These are phyloP conservation scores for Tylopilus plumbeoviolaceoides DNA, from an alignment of 768 basidiomycete genomes.

Conservation along the genomic window DNA sequence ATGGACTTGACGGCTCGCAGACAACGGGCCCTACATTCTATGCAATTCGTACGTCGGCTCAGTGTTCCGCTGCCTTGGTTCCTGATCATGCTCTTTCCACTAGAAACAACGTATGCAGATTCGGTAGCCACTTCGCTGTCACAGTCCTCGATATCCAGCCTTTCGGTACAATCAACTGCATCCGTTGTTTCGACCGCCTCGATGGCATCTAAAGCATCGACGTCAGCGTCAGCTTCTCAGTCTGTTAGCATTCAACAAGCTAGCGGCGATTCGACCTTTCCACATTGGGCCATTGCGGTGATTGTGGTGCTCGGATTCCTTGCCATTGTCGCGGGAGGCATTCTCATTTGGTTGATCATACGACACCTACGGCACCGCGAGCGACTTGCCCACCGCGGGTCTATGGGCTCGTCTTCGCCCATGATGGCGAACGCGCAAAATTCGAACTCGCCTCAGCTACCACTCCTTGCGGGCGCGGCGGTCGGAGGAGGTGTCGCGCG, in stretches of 20 bases:
- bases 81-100: slow-evolving; percentile 7
- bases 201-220: slow-evolving; percentile 34
- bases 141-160: slow-evolving; percentile 28
- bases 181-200: slow-evolving; percentile 37
- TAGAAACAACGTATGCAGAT: slow-evolving; percentile 76
- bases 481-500: slow-evolving; percentile 30
- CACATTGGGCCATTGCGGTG: slow-evolving; percentile 89
- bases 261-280: slow-evolving; percentile 46
- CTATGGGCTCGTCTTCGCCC: slow-evolving; percentile 75
- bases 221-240: slow-evolving; percentile 29
- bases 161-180: slow-evolving; percentile 12
- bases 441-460: slow-evolving; percentile 41
- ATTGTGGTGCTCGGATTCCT: slow-evolving; percentile 84
- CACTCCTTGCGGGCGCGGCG: slow-evolving; percentile 38
- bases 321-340: slow-evolving; percentile 65
- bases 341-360: slow-evolving; percentile 70
- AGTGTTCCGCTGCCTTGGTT: neutral
- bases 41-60: slow-evolving; percentile 68
- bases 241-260: slow-evolving; percentile 46
- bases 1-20: slow-evolving; percentile 53
- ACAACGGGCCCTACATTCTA: slow-evolving; percentile 69
- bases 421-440: slow-evolving; percentile 70
- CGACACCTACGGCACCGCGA: slow-evolving; percentile 58
- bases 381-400: slow-evolving; percentile 55
- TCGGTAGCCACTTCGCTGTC: slow-evolving; percentile 58